Base-by-base conservation (phyloP, 2,329 filamentous ascomycete species). In the Dothideomycetidae sp. region DNA sequence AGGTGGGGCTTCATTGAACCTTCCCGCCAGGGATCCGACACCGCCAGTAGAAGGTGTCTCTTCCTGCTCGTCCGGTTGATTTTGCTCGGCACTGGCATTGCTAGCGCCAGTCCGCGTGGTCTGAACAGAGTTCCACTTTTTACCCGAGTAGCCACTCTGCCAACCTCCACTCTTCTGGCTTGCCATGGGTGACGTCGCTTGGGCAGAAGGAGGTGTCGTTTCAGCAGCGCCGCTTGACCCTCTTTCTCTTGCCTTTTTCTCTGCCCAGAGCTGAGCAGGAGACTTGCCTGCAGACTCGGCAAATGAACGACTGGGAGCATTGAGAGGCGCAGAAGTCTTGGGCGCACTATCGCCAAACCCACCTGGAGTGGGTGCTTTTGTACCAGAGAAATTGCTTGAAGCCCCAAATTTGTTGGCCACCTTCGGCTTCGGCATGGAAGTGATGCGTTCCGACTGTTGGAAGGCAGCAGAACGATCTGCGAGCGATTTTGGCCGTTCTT, bases 281-380 rank as follows among this genome's bases (percentile, higher is more conserved):
- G 90, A 96, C 67, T 96, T 98, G 44, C 90, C 90, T 45, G 81
- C 86, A 57, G 92, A 68, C 48, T 94, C 86, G 11, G 90, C 90
- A 64, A 96, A 98, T 1, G 85, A 93, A 52, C 84, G 78, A 61
- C 84, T 92, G 26, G 86, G 85, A 46, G 75, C 70, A 16, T 84
- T 85, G 16, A 93, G 69, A 4, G 80, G 75, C 3, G 72, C 65
- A 13, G 75, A 61, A 15, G 73, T 56, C 17, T 74, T 64, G 5
- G 68, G 57, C n/a, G 73, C 59, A 43, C 78, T 77, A 10, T 73
- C 62, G 26, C 70, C 71, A 35, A 83, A 72, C 0, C 67, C 73
- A 31, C 71, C 75, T 10, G 90, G 88, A 1, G 80, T 70, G 9
- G 84, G 85, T 15, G 90, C 79, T 58, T 93, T 96, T 10, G 90